A percentile compares a stretch with the other conserved stretches of the same genome.
Evolutionary conservation across 305 asterid genomes (phyloP).

Genomic region (Coffea humblotiana): DNA sequence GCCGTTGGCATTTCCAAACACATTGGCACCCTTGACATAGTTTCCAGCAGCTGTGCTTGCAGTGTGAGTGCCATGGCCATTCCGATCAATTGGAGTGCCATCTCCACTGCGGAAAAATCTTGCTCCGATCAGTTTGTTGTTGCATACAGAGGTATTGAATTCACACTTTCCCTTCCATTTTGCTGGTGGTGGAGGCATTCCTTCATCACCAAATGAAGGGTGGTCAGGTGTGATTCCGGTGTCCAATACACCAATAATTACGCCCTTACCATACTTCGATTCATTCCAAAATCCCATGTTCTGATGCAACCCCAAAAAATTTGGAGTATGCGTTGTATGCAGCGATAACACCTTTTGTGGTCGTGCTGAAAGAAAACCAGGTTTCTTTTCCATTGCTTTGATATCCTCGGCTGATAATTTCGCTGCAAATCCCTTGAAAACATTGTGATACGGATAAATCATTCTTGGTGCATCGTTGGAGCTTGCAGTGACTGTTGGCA

Average conservation of each 20-base stretch:
- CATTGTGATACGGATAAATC: slow-evolving; percentile 39
- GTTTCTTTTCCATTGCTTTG: slow-evolving; percentile 28
- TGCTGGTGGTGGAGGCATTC: slow-evolving; percentile 21
- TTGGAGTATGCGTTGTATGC: slow-evolving; percentile 24
- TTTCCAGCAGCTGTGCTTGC: slow-evolving; percentile 13
- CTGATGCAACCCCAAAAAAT: slow-evolving; percentile 23
- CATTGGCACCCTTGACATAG: slow-evolving; percentile 6
- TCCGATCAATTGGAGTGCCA: background rate
- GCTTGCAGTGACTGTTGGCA: slow-evolving; percentile 22
- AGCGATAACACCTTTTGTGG: slow-evolving; percentile 29
- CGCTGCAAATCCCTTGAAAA: slow-evolving; percentile 49
- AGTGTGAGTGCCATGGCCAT: slow-evolving; percentile 33
- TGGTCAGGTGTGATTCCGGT: slow-evolving; percentile 27
- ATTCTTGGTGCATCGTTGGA: slow-evolving; percentile 14
- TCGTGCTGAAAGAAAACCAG: slow-evolving; percentile 37
- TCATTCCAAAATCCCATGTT: slow-evolving; percentile 20
- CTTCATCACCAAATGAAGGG: slow-evolving; percentile 26
- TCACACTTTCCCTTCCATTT: slow-evolving; percentile 29
- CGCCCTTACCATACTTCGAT: slow-evolving; percentile 19
- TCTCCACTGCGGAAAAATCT: background rate
- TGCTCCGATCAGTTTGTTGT: slow-evolving; percentile 13
- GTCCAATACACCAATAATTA: slow-evolving; percentile 22
- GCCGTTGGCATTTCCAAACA: slow-evolving; percentile 4
- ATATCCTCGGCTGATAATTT: slow-evolving; percentile 34
- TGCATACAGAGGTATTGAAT: background rate